phyloP scores from a whole-genome alignment of 805 yeast species.

The Saccharomycopsis synnaedendra region DNA sequence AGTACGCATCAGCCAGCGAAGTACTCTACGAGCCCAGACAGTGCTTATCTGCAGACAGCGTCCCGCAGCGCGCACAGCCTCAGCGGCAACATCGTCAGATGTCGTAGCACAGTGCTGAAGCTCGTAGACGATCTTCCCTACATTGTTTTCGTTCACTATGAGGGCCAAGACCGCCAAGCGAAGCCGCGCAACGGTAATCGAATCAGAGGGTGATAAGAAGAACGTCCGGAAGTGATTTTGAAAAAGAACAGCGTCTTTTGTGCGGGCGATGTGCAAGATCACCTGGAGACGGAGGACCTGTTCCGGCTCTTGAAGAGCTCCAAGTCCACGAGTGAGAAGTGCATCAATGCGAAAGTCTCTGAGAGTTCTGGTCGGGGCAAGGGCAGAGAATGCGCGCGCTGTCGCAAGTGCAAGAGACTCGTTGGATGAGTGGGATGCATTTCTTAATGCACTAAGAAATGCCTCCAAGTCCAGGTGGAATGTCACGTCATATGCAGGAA shows the following conservation, averaged over 20 bases:
- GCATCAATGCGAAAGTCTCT: conserved; percentile 36
- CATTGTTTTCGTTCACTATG: conserved; percentile 43
- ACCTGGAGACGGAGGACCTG: conserved; percentile 9
- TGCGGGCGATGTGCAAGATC: conserved; percentile 10
- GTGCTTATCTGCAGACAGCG: conserved; percentile 39
- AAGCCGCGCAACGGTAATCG: conserved; percentile 28
- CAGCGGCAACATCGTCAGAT: conserved; percentile 23
- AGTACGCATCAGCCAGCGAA: conserved; percentile 48
- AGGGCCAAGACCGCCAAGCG: conserved; percentile 55
- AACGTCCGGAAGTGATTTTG: conserved; percentile 26
- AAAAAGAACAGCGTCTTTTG: conserved; percentile 13
- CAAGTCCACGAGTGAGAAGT: conserved; percentile 34
- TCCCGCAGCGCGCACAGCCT: conserved; percentile 53
- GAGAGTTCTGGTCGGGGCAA: conserved; percentile 48
- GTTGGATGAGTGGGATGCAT: conserved; percentile 39
- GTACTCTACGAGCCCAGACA: conserved; percentile 40
- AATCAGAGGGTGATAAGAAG: conserved; percentile 46
- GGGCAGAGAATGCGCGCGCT: conserved; percentile 40
- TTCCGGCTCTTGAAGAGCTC: conserved; percentile 19
- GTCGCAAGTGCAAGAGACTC: conserved; percentile 53
- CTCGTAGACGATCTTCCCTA: conserved; percentile 43
- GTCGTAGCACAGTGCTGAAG: conserved; percentile 43
- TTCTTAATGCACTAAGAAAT: conserved; percentile 36
- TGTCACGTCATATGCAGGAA: conserved; percentile 29
- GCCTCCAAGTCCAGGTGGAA: conserved; percentile 46